Conservation (phyloP, 2,329 filamentous ascomycete species). For the Setomelanomma holmii region DNA sequence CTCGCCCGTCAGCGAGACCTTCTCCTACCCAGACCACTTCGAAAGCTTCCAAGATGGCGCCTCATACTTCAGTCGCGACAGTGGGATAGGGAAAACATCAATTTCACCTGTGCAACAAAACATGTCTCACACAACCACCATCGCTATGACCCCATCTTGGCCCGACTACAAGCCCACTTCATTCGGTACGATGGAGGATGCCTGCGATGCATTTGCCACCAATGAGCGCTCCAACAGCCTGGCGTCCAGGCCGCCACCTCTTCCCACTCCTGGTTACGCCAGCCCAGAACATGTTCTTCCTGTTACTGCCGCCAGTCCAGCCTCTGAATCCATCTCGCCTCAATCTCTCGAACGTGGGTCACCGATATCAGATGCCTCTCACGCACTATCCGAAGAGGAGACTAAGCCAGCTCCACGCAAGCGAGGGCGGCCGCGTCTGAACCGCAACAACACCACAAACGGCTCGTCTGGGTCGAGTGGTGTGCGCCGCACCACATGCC, state of each 20-base stretch:
- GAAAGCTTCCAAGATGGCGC: neutral
- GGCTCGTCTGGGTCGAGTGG: neutral
- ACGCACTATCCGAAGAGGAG: neutral
- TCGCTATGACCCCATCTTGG: no score
- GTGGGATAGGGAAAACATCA: neutral
- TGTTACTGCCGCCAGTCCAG: neutral
- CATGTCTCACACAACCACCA: neutral
- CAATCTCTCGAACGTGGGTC: neutral
- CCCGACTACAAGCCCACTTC: neutral
- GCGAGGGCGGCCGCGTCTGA: neutral
- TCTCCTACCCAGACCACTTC: neutral
- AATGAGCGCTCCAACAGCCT: neutral
- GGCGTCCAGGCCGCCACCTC: neutral
- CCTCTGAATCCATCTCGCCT: neutral
- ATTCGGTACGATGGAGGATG: neutral
- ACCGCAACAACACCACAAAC: neutral
- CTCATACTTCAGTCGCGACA: neutral
- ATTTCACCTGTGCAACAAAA: neutral
- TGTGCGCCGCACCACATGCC: constrained; percentile 14
- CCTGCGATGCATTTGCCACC: no score
- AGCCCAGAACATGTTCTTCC: neutral
- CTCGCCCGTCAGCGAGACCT: neutral
- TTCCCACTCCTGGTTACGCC: neutral
- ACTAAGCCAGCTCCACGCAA: neutral
- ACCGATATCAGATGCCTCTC: neutral